A percentile compares a stretch with the other conserved stretches of the same genome.
Evolutionary conservation across 2,329 filamentous ascomycete species (phyloP).

Genomic region (Exophiala xenobiotica): DNA sequence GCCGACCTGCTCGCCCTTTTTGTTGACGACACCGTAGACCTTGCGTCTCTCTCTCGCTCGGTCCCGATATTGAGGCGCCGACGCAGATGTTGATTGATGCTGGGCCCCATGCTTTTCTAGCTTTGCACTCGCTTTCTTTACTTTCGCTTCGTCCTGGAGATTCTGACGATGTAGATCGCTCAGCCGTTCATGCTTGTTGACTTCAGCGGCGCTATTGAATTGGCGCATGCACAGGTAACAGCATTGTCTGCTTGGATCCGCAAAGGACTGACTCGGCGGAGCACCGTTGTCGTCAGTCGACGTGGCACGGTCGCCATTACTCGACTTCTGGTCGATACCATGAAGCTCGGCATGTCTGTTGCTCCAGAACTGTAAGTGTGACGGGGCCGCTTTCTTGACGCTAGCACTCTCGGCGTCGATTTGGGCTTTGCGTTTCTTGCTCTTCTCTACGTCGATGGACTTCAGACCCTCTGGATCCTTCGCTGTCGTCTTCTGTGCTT

Average conservation of each 20-base stretch:
- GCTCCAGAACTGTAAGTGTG: constrained; percentile 70
- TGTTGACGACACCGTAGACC: constrained; percentile 42
- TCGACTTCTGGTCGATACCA: constrained; percentile 43
- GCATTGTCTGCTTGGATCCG: constrained; percentile 57
- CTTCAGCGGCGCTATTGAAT: constrained; percentile 55
- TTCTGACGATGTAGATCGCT: constrained; percentile 59
- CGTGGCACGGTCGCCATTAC: constrained; percentile 34
- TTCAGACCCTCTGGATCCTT: constrained; percentile 33
- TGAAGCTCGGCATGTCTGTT: constrained; percentile 69
- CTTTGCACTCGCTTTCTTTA: constrained; percentile 42
- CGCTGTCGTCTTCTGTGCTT: constrained; percentile 10
- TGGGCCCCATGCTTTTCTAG: constrained; percentile 44
- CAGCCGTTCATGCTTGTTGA: constrained; percentile 60
- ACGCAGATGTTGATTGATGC: constrained; percentile 4
- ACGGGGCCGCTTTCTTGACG: constrained; percentile 56
- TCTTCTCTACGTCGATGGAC: constrained; percentile 30
- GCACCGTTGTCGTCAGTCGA: constrained; percentile 34
- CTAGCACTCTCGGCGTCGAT: constrained; percentile 37
- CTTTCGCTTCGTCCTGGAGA: constrained; percentile 51
- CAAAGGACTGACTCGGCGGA: constrained; percentile 57
- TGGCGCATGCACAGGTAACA: constrained; percentile 63
- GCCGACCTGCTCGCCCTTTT: constrained; percentile 30
- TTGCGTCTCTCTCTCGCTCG: constrained; percentile 47
- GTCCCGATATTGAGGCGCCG: constrained; percentile 44
- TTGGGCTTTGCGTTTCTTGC: constrained; percentile 44